Percentiles rank a stretch among this genome's conserved stretches.
These are phyloP conservation scores for Xylariales sp. DNA, from an alignment of 2,329 filamentous ascomycete species.

Conservation along the genomic window DNA sequence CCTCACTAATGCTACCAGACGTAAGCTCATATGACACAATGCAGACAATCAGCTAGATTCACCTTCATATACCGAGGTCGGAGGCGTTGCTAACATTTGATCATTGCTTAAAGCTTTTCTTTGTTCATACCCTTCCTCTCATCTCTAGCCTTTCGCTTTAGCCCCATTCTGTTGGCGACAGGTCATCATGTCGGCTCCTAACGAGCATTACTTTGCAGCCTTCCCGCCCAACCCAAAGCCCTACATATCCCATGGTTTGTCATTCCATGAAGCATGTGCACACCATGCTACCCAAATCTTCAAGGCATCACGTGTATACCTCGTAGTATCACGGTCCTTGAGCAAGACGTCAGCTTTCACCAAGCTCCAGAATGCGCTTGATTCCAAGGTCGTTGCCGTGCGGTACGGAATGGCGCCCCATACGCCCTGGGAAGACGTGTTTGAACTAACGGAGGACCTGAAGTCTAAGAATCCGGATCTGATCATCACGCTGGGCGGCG, in stretches of 20 bases:
- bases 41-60: too few species aligned
- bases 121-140: too few species aligned
- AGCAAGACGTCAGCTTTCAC: slow-evolving; percentile 24
- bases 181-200: too few species aligned
- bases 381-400: slow-evolving; percentile 21
- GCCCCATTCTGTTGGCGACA: too few species aligned
- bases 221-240: too few species aligned
- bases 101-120: too few species aligned
- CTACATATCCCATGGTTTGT: slow-evolving; percentile 20
- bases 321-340: slow-evolving; percentile 28
- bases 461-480: slow-evolving; percentile 18
- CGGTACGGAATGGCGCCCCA: slow-evolving; percentile 26
- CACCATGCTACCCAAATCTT: slow-evolving; percentile 24
- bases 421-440: slow-evolving; percentile 25
- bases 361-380: slow-evolving; percentile 18
- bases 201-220: too few species aligned
- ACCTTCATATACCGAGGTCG: too few species aligned
- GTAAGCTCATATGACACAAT: too few species aligned
- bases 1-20: too few species aligned
- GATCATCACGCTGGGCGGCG: slow-evolving; percentile 29
- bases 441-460: slow-evolving; percentile 23
- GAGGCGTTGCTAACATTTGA: too few species aligned
- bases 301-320: slow-evolving; percentile 20
- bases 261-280: slow-evolving; percentile 22
- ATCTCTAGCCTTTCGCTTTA: too few species aligned